Percentiles rank a stretch among this genome's conserved stretches.
Evolutionary conservation across 805 yeast species (phyloP).

Genomic region (Wickerhamiella hasegawae): DNA sequence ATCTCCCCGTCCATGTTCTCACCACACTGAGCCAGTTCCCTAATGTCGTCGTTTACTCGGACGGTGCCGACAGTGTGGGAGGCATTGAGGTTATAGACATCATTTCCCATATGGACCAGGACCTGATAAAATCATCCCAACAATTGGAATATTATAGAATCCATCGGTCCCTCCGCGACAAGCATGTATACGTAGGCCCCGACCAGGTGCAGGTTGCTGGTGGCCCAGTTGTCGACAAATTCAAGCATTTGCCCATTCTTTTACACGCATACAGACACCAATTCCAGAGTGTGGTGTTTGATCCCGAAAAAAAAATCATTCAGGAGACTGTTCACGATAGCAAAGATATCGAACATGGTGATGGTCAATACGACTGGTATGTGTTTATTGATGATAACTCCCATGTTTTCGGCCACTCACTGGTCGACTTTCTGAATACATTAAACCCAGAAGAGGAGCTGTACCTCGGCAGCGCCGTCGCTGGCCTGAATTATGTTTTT

Average conservation of each 20-base stretch:
- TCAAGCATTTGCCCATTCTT: constrained; percentile 15
- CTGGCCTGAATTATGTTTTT: constrained; percentile 7
- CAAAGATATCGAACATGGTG: too few species aligned
- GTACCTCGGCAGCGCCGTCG: constrained; percentile 11
- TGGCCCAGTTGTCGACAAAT: constrained; percentile 11
- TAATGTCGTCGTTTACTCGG: constrained; percentile 13
- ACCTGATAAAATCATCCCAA: constrained; percentile 3
- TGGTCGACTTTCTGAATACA: constrained; percentile 6
- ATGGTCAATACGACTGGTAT: constrained; percentile 16
- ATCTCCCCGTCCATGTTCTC: constrained; percentile 16
- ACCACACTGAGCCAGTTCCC: constrained; percentile 15
- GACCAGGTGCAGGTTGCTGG: constrained; percentile 9
- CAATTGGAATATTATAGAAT: constrained; percentile 14
- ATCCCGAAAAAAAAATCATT: not conserved
- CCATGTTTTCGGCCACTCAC: constrained; percentile 7
- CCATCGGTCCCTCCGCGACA: constrained; percentile 11
- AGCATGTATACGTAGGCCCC: constrained; percentile 12
- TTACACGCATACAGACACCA: constrained; percentile 11
- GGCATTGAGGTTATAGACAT: constrained; percentile 16
- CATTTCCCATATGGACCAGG: constrained; percentile 7
- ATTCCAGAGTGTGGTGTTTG: not conserved
- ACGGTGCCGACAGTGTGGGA: constrained; percentile 14
- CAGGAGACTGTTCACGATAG: not conserved
- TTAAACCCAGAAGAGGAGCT: constrained; percentile 9
- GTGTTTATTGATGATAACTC: constrained; percentile 11